These are phyloP conservation scores for Fragaria iinumae DNA, from an alignment of 306 rosid genomes.

Conservation along the genomic window DNA sequence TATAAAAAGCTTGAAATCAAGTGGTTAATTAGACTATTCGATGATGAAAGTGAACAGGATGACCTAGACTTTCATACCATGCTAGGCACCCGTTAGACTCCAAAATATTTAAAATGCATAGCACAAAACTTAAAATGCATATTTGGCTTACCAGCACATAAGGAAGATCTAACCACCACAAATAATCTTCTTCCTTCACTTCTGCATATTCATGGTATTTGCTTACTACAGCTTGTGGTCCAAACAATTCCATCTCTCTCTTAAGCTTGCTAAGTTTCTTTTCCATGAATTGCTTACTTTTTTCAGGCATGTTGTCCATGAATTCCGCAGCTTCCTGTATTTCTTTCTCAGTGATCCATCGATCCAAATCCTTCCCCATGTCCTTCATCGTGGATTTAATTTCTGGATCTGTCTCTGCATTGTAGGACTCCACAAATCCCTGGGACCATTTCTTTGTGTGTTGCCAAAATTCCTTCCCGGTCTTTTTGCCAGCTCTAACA, in stretches of 20 bases:
- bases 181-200: constrained; percentile 73
- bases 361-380: constrained; percentile 83
- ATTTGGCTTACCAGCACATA: constrained; percentile 59
- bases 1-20: neutral
- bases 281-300: constrained; percentile 56
- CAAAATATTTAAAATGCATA: neutral
- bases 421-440: constrained; percentile 81
- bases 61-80: constrained; percentile 10
- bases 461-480: constrained; percentile 96
- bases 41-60: neutral
- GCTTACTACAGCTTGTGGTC: constrained; percentile 95
- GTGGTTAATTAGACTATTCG: neutral
- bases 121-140: constrained; percentile 5
- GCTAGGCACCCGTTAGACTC: neutral
- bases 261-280: constrained; percentile 81
- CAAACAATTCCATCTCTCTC: constrained; percentile 93
- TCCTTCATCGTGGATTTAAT: constrained; percentile 69
- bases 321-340: constrained; percentile 80
- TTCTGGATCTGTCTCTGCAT: constrained; percentile 85
- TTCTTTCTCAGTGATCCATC: constrained; percentile 94
- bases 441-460: constrained; percentile 96
- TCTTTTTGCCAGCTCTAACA: constrained; percentile 66
- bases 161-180: constrained; percentile 96
- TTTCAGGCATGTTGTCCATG: constrained; percentile 61
- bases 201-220: constrained; percentile 88